Evolutionary conservation across 306 rosid genomes (phyloP), one percentile per base, ranked within the genome.

Genomic region (Gastrolobium villosum): DNA sequence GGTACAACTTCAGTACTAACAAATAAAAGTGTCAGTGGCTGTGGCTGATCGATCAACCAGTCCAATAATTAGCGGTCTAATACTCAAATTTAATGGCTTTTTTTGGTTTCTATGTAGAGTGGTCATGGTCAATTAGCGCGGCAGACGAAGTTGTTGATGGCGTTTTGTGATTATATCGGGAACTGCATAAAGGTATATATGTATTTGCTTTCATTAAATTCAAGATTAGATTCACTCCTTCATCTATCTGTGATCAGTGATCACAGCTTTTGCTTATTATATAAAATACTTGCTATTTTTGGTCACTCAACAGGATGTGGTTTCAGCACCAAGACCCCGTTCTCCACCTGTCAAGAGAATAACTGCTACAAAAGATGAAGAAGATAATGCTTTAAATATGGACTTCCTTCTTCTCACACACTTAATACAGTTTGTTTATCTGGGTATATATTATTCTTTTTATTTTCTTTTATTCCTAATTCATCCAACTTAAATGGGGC

Each of bases 111-210:
- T 71, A 6, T 90, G 74, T 87, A 96, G 99, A 96, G 88, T 83
- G 99, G 99, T 8, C 96, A 96, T 91, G 90, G 98, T 44, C 86
- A 89, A 91, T 85, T 96, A 92, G 99, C 99, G 6, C 86, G 99
- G 73, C 98, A 96, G 86, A 90, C 93, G 90, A 96, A 97, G 54
- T 83, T 96, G 72, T 78, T 96, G 93, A 93, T 96, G 89, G 99
- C 98, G 55, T 88, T 89, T 78, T 96, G 97, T 82, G 99, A 96
- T 89, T 96, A 88, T 83, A 1, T 76, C 6, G 99, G 99, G 20
- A 93, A 96, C 81, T 87, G 89, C 76, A 79, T 93, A 65, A 96
- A 96, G 90, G 99, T 96, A 57, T 32, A 43, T 75, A 11, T 39
- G n/a, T 61, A 45, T 77, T 34, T 69, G 8, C 53, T 71, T 4